Conservation (phyloP, 768 basidiomycete genomes). For the Boletus tomentosulus region DNA sequence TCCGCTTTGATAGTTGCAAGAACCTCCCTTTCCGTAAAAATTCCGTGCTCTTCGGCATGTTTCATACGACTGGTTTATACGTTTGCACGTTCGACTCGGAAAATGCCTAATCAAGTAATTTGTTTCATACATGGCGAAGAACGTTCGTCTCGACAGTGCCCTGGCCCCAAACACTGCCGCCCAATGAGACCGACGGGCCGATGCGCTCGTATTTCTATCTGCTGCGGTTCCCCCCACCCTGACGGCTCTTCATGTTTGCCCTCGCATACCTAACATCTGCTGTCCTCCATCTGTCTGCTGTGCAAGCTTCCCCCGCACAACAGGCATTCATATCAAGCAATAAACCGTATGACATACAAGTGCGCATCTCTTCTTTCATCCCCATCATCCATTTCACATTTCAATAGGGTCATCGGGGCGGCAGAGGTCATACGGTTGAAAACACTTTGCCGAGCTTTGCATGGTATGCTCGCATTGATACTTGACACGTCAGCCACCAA, state of each 20-base stretch:
- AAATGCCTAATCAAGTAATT: constrained; percentile 21
- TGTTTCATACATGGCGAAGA: constrained; percentile 9
- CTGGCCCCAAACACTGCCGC: neutral
- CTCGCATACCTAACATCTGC: constrained; percentile 7
- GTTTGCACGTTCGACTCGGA: constrained; percentile 17
- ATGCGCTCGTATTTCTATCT: constrained; percentile 4
- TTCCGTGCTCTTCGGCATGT: neutral
- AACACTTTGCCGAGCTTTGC: constrained; percentile 73
- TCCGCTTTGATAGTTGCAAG: neutral
- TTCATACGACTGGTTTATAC: neutral
- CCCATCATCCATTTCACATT: constrained; percentile 3
- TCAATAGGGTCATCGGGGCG: constrained; percentile 66
- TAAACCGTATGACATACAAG: constrained; percentile 51
- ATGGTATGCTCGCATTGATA: constrained; percentile 43
- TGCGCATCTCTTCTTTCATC: constrained; percentile 14
- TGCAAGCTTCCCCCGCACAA: constrained; percentile 28
- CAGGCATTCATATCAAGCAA: constrained; percentile 17
- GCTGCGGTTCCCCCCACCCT: neutral
- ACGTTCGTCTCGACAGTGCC: constrained; percentile 30
- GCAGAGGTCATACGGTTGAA: constrained; percentile 71
- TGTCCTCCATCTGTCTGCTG: constrained; percentile 7
- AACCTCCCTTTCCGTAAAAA: neutral
- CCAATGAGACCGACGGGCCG: constrained; percentile 12
- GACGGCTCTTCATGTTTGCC: constrained; percentile 13
- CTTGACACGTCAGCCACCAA: constrained; percentile 1